phyloP scores from a whole-genome alignment of 139 green algal genomes.

The Coelastrella sp. region DNA sequence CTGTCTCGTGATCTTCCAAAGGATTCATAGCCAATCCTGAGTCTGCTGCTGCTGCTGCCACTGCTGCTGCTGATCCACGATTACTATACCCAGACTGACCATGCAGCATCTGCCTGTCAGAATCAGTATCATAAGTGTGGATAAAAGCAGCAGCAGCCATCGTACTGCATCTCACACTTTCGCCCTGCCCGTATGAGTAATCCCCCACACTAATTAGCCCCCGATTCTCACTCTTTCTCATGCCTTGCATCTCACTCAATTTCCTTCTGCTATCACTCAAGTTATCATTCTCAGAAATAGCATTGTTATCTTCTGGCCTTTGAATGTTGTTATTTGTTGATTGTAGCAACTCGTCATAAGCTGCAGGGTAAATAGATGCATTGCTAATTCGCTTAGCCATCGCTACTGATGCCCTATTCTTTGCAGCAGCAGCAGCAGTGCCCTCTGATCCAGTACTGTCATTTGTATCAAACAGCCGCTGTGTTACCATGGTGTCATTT shows the following conservation, averaged over 20 bases:
- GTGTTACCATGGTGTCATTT: not conserved
- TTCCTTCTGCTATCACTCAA: no score
- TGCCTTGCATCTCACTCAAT: no score
- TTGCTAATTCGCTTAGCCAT: not conserved
- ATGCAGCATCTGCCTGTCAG: not conserved
- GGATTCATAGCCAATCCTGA: no score
- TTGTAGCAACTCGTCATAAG: not conserved
- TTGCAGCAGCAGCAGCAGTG: not conserved
- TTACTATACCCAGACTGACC: not conserved
- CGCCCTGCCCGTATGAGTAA: not conserved
- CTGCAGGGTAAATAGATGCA: not conserved
- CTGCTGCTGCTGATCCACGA: not conserved
- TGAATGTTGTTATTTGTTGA: not conserved
- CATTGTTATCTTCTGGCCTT: no score
- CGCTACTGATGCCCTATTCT: not conserved
- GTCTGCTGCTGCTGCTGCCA: not conserved
- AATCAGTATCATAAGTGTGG: not conserved
- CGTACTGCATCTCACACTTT: not conserved
- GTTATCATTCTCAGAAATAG: not conserved
- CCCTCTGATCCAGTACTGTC: not conserved
- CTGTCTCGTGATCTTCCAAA: not conserved
- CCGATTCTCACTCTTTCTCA: no score
- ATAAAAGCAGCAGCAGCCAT: not conserved
- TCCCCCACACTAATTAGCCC: not conserved
- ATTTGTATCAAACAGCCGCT: not conserved